Conservation (phyloP, 768 basidiomycete genomes). For the Podaxis sp. region DNA sequence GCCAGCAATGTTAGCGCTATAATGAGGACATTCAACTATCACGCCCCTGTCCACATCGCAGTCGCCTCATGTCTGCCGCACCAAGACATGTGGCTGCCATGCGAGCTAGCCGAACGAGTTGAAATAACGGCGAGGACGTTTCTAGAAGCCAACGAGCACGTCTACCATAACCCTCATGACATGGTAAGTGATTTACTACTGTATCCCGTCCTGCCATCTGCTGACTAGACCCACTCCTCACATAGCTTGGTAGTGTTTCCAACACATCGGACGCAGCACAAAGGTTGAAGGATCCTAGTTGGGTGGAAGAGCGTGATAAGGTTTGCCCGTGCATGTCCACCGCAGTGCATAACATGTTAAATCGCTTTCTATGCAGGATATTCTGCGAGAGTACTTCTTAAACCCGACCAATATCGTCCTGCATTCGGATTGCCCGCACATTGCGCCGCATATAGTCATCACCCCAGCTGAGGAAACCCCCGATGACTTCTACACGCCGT, state of each 20-base stretch:
- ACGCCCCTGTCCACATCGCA: slow-evolving; percentile 6
- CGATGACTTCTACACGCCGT: slow-evolving; percentile 32
- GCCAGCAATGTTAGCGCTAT: slow-evolving; percentile 7
- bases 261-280: neutral
- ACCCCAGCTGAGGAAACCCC: slow-evolving; percentile 40
- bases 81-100: slow-evolving; percentile 14
- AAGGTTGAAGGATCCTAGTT: neutral
- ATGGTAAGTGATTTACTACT: slow-evolving; percentile 18
- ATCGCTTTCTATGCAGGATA: slow-evolving; percentile 22
- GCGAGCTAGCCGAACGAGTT: neutral
- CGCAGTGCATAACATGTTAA: neutral
- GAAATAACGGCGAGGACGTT: slow-evolving; percentile 9
- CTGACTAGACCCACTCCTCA: neutral
- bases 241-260: slow-evolving; percentile 19
- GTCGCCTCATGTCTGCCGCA: slow-evolving; percentile 17
- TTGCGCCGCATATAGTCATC: slow-evolving; percentile 51
- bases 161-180: slow-evolving; percentile 14
- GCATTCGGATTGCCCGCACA: slow-evolving; percentile 38
- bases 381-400: slow-evolving; percentile 24
- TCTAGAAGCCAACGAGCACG: slow-evolving; percentile 7
- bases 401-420: slow-evolving; percentile 38
- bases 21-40: slow-evolving; percentile 1
- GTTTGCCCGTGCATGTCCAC: slow-evolving; percentile 10
- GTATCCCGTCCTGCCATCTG: neutral
- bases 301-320: slow-evolving; percentile 11